Conservation (phyloP, 2,329 filamentous ascomycete species). For the Nothophoma quercina region DNA sequence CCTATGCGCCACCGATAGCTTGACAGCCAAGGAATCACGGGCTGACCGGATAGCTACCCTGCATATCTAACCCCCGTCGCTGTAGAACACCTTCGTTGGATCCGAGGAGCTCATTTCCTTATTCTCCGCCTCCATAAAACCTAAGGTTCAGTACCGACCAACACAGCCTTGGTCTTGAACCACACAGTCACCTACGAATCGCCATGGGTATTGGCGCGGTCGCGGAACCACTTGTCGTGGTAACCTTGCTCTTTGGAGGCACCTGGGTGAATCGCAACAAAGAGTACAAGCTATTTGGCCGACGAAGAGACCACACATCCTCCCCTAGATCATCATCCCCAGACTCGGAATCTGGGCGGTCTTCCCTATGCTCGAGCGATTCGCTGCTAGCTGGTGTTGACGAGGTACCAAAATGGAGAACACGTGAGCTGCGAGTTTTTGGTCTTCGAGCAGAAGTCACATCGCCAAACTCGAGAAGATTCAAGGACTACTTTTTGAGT, state of each 20-base stretch:
- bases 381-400: conserved; percentile 53
- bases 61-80: background rate
- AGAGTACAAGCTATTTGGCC: conserved; percentile 46
- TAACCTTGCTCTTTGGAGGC: conserved; percentile 66
- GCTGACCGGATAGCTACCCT: conserved; percentile 1
- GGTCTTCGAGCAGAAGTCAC: conserved; percentile 58
- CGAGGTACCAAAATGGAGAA: conserved; percentile 56
- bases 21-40: conserved; percentile 3
- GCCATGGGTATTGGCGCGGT: conserved; percentile 65
- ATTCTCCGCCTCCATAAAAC: background rate
- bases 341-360: conserved; percentile 51
- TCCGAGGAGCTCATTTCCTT: background rate
- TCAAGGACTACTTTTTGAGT: conserved; percentile 67
- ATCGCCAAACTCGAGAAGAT: conserved; percentile 69
- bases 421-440: conserved; percentile 57
- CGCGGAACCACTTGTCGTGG: conserved; percentile 68
- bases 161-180: too few relatives aligned
- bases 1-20: conserved; percentile 1
- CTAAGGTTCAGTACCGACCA: background rate
- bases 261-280: conserved; percentile 67
- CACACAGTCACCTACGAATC: too few relatives aligned
- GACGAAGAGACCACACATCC: conserved; percentile 26
- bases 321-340: conserved; percentile 50
- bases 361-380: conserved; percentile 52
- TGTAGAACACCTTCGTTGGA: background rate